Evolutionary conservation across 768 basidiomycete species (phyloP), one percentile per base, ranked within the genome.

Genomic region (Suillus luteus): DNA sequence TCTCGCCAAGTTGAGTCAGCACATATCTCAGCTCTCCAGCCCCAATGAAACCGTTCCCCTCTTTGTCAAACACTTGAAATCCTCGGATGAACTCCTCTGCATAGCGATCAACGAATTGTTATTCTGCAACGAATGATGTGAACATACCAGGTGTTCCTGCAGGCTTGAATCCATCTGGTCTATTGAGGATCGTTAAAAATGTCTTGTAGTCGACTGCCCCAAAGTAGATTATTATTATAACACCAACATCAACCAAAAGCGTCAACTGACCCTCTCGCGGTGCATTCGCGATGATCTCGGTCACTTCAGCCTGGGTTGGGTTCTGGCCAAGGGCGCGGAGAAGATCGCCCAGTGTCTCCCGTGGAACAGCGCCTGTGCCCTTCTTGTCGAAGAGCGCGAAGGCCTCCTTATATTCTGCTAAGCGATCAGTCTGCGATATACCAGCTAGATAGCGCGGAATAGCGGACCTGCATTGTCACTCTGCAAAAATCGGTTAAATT

Each of bases 381-480:
- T 89, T 89, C 81, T 99, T 99, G 81, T 99, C 97, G 76, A 98
- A 99, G 38, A 99, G 87, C 52, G 97, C 95, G 71, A 98, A 98
- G 2, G 96, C 96, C 77, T 98, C 95, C 72, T 94, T 93, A 83
- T 96, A 96, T 78, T 96, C 95, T 93, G 78, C n/a, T 49, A 63
- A 63, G 11, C 15, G 10, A 57, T 66, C 33, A 52, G 62, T 62
- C 48, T 41, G 41, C 22, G 33, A 46, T 51, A 43, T 27, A 24
- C 49, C 58, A 15, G 51, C 24, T 35, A 60, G 19, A 51, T 44
- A 61, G 24, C 35, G 62, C 57, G 37, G 12, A 24, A 12, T 43
- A 38, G 6, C 51, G 5, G 24, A 79, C 83, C 83, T 76, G 84
- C 82, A 78, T 85, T 85, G 65, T 85, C 84, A 71, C 81, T 83